Evolutionary conservation across 352 stramenopile species (phyloP).

Genomic region (Pythium aristosporum): DNA sequence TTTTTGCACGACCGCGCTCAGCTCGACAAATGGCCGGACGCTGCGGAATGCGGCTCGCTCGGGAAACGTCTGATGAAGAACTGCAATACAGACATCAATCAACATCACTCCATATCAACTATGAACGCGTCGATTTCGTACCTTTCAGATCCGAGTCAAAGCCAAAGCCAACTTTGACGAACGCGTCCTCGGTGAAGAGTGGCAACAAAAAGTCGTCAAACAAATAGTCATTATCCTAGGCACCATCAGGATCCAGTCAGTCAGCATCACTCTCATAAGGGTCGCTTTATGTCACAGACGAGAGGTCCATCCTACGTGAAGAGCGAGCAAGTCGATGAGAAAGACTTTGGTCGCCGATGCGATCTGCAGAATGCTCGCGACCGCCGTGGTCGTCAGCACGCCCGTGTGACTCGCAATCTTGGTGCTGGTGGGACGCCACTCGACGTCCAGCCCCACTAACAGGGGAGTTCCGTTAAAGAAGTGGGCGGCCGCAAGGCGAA

Average conservation of each 20-base stretch:
- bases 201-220: conserved; percentile 45
- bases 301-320: conserved; percentile 44
- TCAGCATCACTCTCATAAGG: not conserved
- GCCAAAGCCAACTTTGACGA: conserved; percentile 65
- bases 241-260: not conserved
- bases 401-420: conserved; percentile 29
- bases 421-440: conserved; percentile 53
- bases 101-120: not conserved
- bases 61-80: conserved; percentile 65
- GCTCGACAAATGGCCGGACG: conserved; percentile 49
- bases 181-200: conserved; percentile 34
- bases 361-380: conserved; percentile 70
- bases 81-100: conserved; percentile 22
- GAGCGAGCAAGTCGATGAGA: conserved; percentile 51
- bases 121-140: conserved; percentile 14
- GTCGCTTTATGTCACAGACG: not conserved
- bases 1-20: conserved; percentile 34
- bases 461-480: conserved; percentile 21
- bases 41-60: conserved; percentile 39
- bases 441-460: conserved; percentile 59
- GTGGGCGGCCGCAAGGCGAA: conserved; percentile 7
- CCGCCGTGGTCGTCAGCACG: conserved; percentile 23
- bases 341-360: conserved; percentile 44
- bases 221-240: conserved; percentile 36
- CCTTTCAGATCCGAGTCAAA: conserved; percentile 73